These are phyloP conservation scores for Geotrichum fermentans DNA, from an alignment of 1,139 yeast species.

Conservation along the genomic window DNA sequence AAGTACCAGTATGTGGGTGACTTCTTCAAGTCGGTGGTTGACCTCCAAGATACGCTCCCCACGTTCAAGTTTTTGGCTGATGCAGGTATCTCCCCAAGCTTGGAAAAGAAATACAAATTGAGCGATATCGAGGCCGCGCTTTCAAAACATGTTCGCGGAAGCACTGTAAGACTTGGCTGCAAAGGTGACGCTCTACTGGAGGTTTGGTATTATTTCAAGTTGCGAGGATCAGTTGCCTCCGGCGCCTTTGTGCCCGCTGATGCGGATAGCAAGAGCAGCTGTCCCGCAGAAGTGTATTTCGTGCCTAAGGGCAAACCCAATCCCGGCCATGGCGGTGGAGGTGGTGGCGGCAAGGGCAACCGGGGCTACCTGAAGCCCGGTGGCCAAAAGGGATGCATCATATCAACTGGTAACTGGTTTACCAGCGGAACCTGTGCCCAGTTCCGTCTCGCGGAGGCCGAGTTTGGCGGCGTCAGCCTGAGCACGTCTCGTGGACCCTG, in stretches of 20 bases:
- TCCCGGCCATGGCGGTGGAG: slow-evolving; percentile 35
- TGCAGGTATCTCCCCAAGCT: slow-evolving; percentile 68
- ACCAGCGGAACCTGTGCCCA: slow-evolving; percentile 82
- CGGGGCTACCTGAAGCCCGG: slow-evolving; percentile 51
- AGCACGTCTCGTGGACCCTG: slow-evolving; percentile 71
- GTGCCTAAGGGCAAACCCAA: slow-evolving; percentile 58
- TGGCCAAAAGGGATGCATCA: slow-evolving; percentile 67
- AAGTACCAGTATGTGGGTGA: slow-evolving; percentile 67
- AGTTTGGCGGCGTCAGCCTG: slow-evolving; percentile 67
- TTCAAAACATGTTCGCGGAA: slow-evolving; percentile 38
- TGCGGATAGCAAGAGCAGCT: slow-evolving; percentile 51
- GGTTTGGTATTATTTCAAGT: slow-evolving; percentile 83
- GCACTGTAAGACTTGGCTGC: slow-evolving; percentile 56
- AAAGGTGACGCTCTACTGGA: slow-evolving; percentile 65
- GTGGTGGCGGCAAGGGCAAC: slow-evolving; percentile 24
- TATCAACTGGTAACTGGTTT: slow-evolving; percentile 82
- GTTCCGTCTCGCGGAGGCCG: slow-evolving; percentile 49
- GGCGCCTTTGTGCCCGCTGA: slow-evolving; percentile 67
- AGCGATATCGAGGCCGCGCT: slow-evolving; percentile 63
- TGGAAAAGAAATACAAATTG: slow-evolving; percentile 56
- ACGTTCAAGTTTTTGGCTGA: slow-evolving; percentile 62
- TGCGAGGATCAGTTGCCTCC: slow-evolving; percentile 65
- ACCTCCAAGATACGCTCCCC: slow-evolving; percentile 59
- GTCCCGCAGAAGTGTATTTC: slow-evolving; percentile 65
- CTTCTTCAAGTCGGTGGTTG: slow-evolving; percentile 63